These are phyloP conservation scores for Suillus occidentalis DNA, from an alignment of 768 basidiomycete genomes.

Conservation along the genomic window DNA sequence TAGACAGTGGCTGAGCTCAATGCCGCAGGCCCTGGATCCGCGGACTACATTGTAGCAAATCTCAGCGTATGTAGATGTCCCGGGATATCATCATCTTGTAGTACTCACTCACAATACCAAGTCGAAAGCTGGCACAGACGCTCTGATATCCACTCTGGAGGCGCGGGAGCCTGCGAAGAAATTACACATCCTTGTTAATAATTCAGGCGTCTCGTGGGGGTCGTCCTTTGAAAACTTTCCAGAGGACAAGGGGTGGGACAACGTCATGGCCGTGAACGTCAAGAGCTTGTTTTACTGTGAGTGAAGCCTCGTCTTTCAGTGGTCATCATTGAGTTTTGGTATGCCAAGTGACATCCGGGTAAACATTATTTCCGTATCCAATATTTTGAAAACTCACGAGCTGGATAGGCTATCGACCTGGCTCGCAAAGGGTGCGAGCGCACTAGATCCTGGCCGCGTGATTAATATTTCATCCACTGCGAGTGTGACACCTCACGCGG, in stretches of 20 bases:
- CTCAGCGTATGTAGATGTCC: conserved; percentile 52
- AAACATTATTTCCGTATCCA: conserved; percentile 9
- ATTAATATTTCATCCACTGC: conserved; percentile 82
- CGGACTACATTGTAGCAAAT: conserved; percentile 74
- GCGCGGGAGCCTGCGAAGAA: conserved; percentile 57
- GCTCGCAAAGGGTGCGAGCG: conserved; percentile 65
- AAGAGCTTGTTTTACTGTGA: conserved; percentile 82
- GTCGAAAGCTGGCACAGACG: conserved; percentile 80
- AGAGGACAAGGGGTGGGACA: conserved; percentile 85
- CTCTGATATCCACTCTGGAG: conserved; percentile 65
- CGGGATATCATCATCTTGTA: neutral
- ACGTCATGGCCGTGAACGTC: conserved; percentile 79
- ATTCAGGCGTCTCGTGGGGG: conserved; percentile 81
- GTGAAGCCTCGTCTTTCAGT: conserved; percentile 22
- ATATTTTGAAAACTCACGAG: neutral
- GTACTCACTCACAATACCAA: conserved; percentile 25
- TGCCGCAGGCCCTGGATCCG: conserved; percentile 56
- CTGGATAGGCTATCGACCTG: conserved; percentile 37
- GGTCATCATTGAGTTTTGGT: conserved; percentile 2
- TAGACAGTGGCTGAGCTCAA: conserved; percentile 62
- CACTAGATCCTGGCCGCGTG: conserved; percentile 67
- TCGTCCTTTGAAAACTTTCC: conserved; percentile 68
- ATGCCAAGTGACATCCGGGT: conserved; percentile 45
- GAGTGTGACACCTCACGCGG: conserved; percentile 52
- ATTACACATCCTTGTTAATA: conserved; percentile 82